Conservation (phyloP, 2,329 filamentous ascomycete species). For the Ophiocordyceps unilateralis region DNA sequence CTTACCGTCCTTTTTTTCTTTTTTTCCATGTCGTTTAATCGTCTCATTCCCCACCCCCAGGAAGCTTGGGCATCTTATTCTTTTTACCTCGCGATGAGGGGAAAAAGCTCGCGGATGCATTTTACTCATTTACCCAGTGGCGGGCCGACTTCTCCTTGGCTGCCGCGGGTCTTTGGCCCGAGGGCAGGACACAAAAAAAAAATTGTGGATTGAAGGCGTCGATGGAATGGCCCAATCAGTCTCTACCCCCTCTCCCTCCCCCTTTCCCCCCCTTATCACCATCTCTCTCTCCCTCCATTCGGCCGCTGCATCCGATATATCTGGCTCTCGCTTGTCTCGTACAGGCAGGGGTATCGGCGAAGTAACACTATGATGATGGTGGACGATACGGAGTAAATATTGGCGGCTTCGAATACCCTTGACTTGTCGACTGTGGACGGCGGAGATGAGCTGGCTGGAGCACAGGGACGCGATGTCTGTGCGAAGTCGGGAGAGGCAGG, state of each 20-base stretch:
- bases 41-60: slow-evolving; percentile 3
- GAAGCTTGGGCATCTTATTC: neutral
- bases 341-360: neutral
- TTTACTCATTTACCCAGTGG: too few relatives aligned
- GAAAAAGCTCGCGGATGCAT: too few relatives aligned
- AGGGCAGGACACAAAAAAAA: neutral
- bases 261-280: neutral
- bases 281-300: slow-evolving; percentile 4
- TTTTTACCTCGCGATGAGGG: too few relatives aligned
- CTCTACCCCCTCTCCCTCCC: slow-evolving; percentile 9
- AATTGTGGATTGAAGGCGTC: neutral
- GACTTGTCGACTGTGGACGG: slow-evolving; percentile 4
- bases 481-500: slow-evolving; percentile 5
- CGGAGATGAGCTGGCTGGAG: slow-evolving; percentile 1
- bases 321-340: neutral
- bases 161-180: too few relatives aligned
- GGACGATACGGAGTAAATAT: slow-evolving; percentile 4
- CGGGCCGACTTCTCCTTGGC: too few relatives aligned
- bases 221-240: slow-evolving; percentile 6
- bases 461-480: slow-evolving; percentile 3
- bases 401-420: slow-evolving; percentile 6
- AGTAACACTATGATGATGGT: slow-evolving; percentile 6
- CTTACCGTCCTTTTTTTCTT: slow-evolving; percentile 7
- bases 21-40: slow-evolving; percentile 2
- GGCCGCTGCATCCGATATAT: neutral